Percentiles rank a stretch among this genome's conserved stretches.
Evolutionary conservation across 257 asterid species (phyloP).

Genomic region (Eucommia ulmoides): DNA sequence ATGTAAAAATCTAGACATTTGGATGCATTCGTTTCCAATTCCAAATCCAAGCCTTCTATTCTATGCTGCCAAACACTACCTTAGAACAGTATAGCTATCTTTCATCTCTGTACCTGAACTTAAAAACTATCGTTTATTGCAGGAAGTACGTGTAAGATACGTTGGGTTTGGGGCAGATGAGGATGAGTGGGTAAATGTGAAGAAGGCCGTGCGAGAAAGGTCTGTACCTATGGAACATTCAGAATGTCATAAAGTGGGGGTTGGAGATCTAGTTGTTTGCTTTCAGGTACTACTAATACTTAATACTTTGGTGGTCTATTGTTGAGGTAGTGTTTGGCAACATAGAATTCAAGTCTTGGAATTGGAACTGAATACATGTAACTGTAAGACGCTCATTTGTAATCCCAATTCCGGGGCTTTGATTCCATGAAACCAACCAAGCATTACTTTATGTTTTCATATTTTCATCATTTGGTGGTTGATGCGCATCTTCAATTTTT

Average conservation of each 20-base stretch:
- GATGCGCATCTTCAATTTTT: no score
- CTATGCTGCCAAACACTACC: not conserved
- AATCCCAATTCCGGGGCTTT: not conserved
- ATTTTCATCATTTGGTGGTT: no score
- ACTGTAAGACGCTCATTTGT: not conserved
- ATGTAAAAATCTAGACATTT: not conserved
- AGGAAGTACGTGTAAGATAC: constrained; percentile 77
- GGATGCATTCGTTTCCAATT: not conserved
- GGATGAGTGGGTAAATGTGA: constrained; percentile 74
- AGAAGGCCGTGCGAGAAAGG: constrained; percentile 51
- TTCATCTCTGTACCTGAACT: not conserved
- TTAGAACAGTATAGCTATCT: not conserved
- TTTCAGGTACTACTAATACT: no score
- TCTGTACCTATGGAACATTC: constrained; percentile 66
- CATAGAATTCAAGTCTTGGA: no score
- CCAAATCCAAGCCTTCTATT: not conserved
- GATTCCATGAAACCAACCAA: not conserved
- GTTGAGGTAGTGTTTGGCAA: no score
- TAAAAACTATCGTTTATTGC: constrained; percentile 20
- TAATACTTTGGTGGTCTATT: no score
- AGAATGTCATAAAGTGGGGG: constrained; percentile 57
- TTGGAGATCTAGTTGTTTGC: constrained; percentile 75
- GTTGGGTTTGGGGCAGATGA: constrained; percentile 71
- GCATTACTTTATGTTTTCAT: not conserved
- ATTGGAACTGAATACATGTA: not conserved